A percentile compares a stretch with the other conserved stretches of the same genome.
These are phyloP conservation scores for Yamadazyma sp. DNA, from an alignment of 805 yeast species.

Conservation along the genomic window DNA sequence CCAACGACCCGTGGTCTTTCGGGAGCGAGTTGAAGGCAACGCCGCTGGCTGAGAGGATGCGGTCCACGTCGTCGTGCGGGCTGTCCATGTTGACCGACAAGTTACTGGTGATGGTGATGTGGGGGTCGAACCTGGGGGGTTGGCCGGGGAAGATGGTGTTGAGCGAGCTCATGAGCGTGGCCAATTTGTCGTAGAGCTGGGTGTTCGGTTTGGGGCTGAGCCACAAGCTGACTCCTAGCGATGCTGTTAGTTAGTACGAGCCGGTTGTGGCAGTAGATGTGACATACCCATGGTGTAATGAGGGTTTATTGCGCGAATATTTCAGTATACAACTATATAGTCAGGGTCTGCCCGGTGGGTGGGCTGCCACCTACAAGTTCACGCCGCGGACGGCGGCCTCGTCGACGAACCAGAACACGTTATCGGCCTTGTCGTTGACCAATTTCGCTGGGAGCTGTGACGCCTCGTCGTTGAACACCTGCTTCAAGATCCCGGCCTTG, in stretches of 20 bases:
- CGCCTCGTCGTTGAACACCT: slow-evolving; percentile 59
- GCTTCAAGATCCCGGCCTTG: slow-evolving; percentile 69
- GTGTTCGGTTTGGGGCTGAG: slow-evolving; percentile 63
- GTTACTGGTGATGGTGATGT: slow-evolving; percentile 70
- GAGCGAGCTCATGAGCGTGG: slow-evolving; percentile 61
- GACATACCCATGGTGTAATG: slow-evolving; percentile 6
- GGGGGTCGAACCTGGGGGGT: slow-evolving; percentile 71
- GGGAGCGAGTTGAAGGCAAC: slow-evolving; percentile 52
- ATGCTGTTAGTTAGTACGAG: slow-evolving; percentile 7
- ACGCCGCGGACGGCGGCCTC: slow-evolving; percentile 73
- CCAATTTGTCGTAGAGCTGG: slow-evolving; percentile 54
- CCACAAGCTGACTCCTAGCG: slow-evolving; percentile 57
- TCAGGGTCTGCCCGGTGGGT: too few relatives aligned
- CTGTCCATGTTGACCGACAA: slow-evolving; percentile 43
- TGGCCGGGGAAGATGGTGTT: slow-evolving; percentile 68
- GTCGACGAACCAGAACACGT: slow-evolving; percentile 82
- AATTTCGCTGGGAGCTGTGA: slow-evolving; percentile 66
- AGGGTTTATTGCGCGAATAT: too few relatives aligned
- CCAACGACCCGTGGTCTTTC: slow-evolving; percentile 38
- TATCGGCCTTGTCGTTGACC: slow-evolving; percentile 60
- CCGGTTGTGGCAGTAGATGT: slow-evolving; percentile 1
- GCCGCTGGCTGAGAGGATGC: slow-evolving; percentile 54
- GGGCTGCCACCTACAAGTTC: slow-evolving; percentile 25
- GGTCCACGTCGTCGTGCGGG: slow-evolving; percentile 55
- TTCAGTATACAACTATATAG: too few relatives aligned